A percentile compares a stretch with the other conserved stretches of the same genome.
These are phyloP conservation scores for Curvularia eragrostidis DNA, from an alignment of 2,329 filamentous ascomycete genomes.

Conservation along the genomic window DNA sequence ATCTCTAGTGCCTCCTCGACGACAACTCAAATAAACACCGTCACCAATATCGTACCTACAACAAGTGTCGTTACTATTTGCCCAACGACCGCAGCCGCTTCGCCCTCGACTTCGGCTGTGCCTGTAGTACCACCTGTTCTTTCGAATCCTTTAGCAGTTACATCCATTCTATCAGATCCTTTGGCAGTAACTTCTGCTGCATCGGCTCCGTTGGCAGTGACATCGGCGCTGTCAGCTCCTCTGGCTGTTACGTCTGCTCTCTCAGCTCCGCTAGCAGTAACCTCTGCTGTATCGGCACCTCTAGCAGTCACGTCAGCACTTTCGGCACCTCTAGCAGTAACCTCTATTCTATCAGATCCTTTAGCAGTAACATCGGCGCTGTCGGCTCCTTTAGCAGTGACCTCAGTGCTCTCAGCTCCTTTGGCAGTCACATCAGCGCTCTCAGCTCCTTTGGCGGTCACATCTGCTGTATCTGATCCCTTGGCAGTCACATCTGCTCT, in stretches of 20 bases:
- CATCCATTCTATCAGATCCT: not conserved
- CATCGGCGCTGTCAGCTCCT: not conserved
- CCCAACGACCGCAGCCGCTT: not conserved
- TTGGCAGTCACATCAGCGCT: not conserved
- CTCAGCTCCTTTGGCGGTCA: not conserved
- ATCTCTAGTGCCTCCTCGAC: constrained; percentile 2
- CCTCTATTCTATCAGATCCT: not conserved
- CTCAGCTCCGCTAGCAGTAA: not conserved
- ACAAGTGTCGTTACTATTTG: constrained; percentile 12
- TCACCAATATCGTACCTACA: not conserved
- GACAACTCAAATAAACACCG: not conserved
- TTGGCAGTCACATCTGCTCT: not conserved
- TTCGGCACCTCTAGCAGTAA: not conserved
- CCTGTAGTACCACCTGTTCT: not conserved
- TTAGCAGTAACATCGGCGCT: not conserved
- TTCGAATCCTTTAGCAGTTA: not conserved
- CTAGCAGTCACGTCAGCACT: not conserved
- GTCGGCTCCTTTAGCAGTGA: not conserved
- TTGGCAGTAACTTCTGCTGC: not conserved
- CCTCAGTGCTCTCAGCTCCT: not conserved
- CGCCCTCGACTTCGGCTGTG: not conserved
- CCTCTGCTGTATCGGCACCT: not conserved
- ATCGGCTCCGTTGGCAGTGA: not conserved
- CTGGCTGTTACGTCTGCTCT: not conserved
- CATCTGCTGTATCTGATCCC: too few relatives aligned